A percentile compares a stretch with the other conserved stretches of the same genome.
Evolutionary conservation across 2,329 filamentous ascomycete genomes (phyloP).

Genomic region (Aspergillus sp.): DNA sequence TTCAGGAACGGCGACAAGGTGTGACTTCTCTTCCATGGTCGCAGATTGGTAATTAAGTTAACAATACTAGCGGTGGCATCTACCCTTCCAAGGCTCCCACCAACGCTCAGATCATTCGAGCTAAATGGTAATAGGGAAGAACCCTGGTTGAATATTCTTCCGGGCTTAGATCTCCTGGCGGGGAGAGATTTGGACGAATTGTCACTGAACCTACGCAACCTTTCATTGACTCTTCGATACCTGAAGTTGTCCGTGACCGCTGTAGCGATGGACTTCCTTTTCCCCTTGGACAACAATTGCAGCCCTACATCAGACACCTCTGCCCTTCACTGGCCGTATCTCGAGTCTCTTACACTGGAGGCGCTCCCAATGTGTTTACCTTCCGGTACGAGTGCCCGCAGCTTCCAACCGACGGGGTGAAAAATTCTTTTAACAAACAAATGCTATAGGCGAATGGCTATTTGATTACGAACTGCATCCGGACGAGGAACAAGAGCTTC

Average conservation of each 20-base stretch:
- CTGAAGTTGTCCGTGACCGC: not conserved
- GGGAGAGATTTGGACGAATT: not conserved
- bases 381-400: not conserved
- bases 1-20: conserved; percentile 1
- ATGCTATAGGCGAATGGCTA: too few species aligned
- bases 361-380: not conserved
- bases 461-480: too few species aligned
- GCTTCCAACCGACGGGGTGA: too few species aligned
- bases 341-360: not conserved
- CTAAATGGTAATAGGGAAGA: too few species aligned
- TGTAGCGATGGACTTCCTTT: conserved; percentile 2
- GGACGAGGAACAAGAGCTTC: too few species aligned
- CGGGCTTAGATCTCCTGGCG: not conserved
- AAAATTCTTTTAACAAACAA: too few species aligned
- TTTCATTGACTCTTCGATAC: not conserved
- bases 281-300: not conserved
- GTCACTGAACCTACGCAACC: not conserved
- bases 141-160: not conserved
- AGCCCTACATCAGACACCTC: not conserved
- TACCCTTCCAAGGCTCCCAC: not conserved
- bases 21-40: not conserved
- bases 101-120: not conserved
- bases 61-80: not conserved
- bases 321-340: not conserved
- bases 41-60: not conserved